Conservation (phyloP, 306 rosid genomes). For the Comarum palustre region DNA sequence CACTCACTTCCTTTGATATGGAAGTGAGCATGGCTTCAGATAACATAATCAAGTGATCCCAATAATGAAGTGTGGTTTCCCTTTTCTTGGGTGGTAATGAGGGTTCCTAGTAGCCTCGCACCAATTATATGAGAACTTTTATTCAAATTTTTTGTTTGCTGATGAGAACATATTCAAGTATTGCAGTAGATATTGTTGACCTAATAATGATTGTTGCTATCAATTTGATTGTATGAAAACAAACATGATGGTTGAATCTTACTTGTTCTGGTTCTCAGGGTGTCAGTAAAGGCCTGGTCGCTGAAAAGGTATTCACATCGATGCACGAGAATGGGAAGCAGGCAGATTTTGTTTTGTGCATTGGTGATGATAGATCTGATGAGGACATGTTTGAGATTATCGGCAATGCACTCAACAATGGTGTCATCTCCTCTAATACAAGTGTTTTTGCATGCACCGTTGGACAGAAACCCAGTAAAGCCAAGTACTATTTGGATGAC, state of each 20-base stretch:
- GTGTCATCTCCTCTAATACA: conserved; percentile 37
- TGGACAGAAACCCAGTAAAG: conserved; percentile 76
- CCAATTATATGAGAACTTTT: neutral
- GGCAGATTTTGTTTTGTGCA: conserved; percentile 59
- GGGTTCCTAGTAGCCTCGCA: neutral
- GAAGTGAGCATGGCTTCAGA: neutral
- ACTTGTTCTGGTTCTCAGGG: conserved; percentile 36
- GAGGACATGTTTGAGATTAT: conserved; percentile 73
- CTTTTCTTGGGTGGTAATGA: neutral
- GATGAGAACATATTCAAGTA: neutral
- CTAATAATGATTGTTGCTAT: neutral
- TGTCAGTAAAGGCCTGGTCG: conserved; percentile 65
- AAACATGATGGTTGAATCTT: conserved; percentile 1
- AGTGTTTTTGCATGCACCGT: conserved; percentile 61
- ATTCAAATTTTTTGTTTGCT: neutral
- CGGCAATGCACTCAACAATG: conserved; percentile 34
- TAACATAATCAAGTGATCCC: neutral
- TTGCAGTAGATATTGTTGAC: neutral
- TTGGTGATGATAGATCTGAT: conserved; percentile 70
- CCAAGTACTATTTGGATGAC: conserved; percentile 67
- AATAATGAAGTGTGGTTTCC: neutral
- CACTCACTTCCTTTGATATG: neutral
- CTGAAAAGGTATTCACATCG: conserved; percentile 50
- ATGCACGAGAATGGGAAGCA: conserved; percentile 42
- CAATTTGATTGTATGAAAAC: neutral